phyloP scores from a whole-genome alignment of 2,329 filamentous ascomycete species.

The Orbilia quercus region DNA sequence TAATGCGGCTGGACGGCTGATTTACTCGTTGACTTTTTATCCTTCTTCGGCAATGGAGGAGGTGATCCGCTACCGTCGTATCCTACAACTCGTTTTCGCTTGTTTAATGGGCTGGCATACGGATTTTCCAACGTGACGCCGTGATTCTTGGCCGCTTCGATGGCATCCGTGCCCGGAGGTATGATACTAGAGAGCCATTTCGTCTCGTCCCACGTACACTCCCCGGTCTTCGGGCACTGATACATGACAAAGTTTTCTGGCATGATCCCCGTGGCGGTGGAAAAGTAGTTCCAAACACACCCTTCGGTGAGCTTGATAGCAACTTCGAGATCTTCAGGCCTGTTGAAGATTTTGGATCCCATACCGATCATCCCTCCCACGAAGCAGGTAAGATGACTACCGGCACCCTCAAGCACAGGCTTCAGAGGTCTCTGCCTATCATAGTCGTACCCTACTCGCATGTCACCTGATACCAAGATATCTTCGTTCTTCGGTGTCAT shows the following conservation, averaged over 20 bases:
- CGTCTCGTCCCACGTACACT: conserved; percentile 68
- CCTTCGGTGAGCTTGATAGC: conserved; percentile 74
- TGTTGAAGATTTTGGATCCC: conserved; percentile 72
- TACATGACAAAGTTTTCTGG: conserved; percentile 69
- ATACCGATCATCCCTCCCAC: conserved; percentile 77
- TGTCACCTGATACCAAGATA: conserved; percentile 78
- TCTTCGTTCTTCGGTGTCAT: conserved; percentile 76
- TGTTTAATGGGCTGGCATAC: background rate
- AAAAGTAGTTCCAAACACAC: conserved; percentile 76
- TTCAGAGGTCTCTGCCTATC: conserved; percentile 55
- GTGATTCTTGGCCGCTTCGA: conserved; percentile 25
- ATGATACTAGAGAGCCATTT: conserved; percentile 35
- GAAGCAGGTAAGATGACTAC: conserved; percentile 69
- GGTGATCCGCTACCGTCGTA: conserved; percentile 22
- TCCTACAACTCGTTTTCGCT: conserved; percentile 32
- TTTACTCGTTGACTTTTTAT: background rate
- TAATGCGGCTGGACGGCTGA: background rate
- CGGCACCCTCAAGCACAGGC: conserved; percentile 51
- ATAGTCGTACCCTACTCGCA: conserved; percentile 66
- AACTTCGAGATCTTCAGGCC: conserved; percentile 72
- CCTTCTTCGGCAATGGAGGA: conserved; percentile 19
- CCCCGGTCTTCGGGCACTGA: conserved; percentile 66
- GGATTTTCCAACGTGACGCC: conserved; percentile 18
- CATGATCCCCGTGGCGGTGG: conserved; percentile 73
- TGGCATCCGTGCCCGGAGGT: conserved; percentile 24